phyloP scores from a whole-genome alignment of 495 filamentous ascomycete species.

The Articulospora tetracladia region DNA sequence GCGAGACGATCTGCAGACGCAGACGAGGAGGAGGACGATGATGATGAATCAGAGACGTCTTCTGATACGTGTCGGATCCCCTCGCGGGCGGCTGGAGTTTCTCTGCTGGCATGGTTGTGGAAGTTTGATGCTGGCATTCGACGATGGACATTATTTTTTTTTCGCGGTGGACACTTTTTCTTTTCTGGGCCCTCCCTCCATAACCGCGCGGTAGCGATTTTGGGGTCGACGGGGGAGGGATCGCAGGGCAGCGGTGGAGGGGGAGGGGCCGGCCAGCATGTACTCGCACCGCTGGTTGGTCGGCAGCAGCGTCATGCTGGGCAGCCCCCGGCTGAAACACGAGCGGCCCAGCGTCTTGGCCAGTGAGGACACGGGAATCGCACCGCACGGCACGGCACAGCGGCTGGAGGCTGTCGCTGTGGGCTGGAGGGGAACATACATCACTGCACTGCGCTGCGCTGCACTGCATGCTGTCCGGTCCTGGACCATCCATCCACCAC shows the following conservation, averaged over 20 bases:
- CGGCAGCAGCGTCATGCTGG: too few relatives aligned
- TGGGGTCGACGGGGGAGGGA: neutral
- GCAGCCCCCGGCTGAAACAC: too few relatives aligned
- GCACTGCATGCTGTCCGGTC: too few relatives aligned
- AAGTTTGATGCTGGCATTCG: neutral
- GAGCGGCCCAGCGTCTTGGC: too few relatives aligned
- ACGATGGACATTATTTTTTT: neutral
- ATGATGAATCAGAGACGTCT: conserved; percentile 15
- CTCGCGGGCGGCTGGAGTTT: conserved; percentile 10
- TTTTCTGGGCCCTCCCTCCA: neutral
- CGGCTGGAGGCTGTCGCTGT: too few relatives aligned
- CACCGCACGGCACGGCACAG: too few relatives aligned
- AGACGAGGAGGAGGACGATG: conserved; percentile 8
- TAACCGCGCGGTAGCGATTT: conserved; percentile 1
- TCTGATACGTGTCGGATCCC: conserved; percentile 1
- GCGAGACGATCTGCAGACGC: neutral
- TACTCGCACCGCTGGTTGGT: neutral
- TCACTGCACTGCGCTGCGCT: too few relatives aligned
- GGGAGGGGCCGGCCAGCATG: too few relatives aligned
- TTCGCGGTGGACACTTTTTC: neutral
- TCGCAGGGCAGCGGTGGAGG: neutral
- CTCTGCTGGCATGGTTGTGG: conserved; percentile 12
- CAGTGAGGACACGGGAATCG: too few relatives aligned
- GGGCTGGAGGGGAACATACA: too few relatives aligned
- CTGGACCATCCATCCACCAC: too few relatives aligned